Evolutionary conservation across 768 basidiomycete species (phyloP).

Genomic region (Hypholoma fasciculare): DNA sequence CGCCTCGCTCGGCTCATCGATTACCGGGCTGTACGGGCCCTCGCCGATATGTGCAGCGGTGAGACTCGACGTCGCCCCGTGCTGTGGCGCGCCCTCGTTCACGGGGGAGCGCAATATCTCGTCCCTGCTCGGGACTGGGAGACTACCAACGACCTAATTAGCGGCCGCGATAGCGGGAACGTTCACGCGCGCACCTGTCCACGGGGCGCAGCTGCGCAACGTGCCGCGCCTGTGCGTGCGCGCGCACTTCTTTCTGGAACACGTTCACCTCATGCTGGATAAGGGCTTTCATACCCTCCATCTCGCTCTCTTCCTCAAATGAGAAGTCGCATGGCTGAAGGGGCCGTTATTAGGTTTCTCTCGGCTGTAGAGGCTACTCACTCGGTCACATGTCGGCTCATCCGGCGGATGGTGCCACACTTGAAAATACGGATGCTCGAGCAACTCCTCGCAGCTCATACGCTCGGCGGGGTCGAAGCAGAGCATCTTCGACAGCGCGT

Average conservation of each 20-base stretch:
- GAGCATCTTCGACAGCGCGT: slow-evolving; percentile 87
- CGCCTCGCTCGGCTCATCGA: slow-evolving; percentile 85
- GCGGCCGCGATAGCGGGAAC: neutral
- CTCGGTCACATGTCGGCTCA: slow-evolving; percentile 82
- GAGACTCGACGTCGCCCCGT: slow-evolving; percentile 74
- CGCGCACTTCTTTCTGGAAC: slow-evolving; percentile 88
- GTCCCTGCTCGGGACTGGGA: slow-evolving; percentile 78
- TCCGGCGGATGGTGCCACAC: slow-evolving; percentile 99
- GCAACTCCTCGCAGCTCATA: slow-evolving; percentile 93
- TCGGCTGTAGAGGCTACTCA: slow-evolving; percentile 30
- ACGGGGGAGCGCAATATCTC: slow-evolving; percentile 81
- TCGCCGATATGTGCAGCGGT: slow-evolving; percentile 39
- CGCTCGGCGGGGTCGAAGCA: slow-evolving; percentile 96
- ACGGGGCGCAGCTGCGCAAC: slow-evolving; percentile 73
- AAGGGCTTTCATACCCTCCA: slow-evolving; percentile 95
- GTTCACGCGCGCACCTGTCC: slow-evolving; percentile 56
- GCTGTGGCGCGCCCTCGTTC: slow-evolving; percentile 55
- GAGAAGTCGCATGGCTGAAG: slow-evolving; percentile 88
- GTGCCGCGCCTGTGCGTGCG: slow-evolving; percentile 60
- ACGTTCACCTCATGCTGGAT: slow-evolving; percentile 90
- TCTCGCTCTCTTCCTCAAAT: slow-evolving; percentile 97
- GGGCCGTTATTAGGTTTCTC: no score
- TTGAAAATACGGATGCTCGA: slow-evolving; percentile 91
- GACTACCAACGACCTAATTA: slow-evolving; percentile 38
- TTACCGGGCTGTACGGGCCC: slow-evolving; percentile 66